Conservation (phyloP, 2,329 filamentous ascomycete species). For the Aspergillus texensis region DNA sequence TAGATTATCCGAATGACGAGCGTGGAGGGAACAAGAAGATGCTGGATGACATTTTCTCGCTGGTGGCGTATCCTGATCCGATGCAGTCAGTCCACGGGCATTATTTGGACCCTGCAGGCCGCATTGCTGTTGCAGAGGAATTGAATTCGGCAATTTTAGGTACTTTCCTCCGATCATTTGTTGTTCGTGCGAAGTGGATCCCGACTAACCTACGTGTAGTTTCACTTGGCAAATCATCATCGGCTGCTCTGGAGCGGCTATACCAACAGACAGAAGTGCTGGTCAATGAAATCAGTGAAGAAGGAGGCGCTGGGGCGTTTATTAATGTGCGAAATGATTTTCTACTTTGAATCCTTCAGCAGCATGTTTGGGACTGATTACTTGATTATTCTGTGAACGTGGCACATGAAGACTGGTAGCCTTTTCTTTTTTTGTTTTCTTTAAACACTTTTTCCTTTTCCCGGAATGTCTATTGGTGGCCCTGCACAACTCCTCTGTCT, state of each 20-base stretch:
- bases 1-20: slow-evolving; percentile 74
- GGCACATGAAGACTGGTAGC: slow-evolving; percentile 12
- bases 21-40: slow-evolving; percentile 71
- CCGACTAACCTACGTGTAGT: slow-evolving; percentile 55
- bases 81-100: slow-evolving; percentile 75
- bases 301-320: slow-evolving; percentile 80
- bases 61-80: slow-evolving; percentile 85
- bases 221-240: slow-evolving; percentile 85
- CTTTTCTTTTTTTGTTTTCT: slow-evolving; percentile 4
- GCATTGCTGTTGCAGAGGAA: slow-evolving; percentile 84
- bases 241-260: slow-evolving; percentile 80
- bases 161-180: slow-evolving; percentile 48
- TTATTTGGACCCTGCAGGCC: slow-evolving; percentile 73
- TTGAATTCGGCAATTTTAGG: slow-evolving; percentile 90
- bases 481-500: background rate
- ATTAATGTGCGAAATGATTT: slow-evolving; percentile 67
- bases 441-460: slow-evolving; percentile 3
- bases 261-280: slow-evolving; percentile 85
- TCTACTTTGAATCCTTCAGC: slow-evolving; percentile 32
- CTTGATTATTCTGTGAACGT: slow-evolving; percentile 9
- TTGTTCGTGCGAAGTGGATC: background rate
- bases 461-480: background rate
- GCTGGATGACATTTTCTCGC: slow-evolving; percentile 81
- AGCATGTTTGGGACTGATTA: slow-evolving; percentile 8
- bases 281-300: slow-evolving; percentile 77